These are phyloP conservation scores for Coniochaeta sp. DNA, from an alignment of 2,329 filamentous ascomycete genomes.

Conservation along the genomic window DNA sequence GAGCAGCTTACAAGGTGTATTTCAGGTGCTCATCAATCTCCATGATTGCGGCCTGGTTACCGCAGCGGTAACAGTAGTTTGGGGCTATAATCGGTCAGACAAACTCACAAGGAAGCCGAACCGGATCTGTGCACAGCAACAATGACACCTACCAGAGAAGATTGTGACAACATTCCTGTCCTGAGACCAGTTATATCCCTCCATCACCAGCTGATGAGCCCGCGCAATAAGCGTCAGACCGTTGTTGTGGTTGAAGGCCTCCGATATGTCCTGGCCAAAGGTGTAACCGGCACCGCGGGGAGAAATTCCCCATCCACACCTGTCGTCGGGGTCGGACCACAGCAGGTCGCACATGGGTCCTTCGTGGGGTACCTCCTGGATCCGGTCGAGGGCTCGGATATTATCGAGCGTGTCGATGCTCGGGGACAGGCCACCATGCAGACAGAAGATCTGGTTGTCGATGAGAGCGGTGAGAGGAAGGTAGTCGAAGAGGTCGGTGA, in stretches of 20 bases:
- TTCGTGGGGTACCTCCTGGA: constrained; percentile 97
- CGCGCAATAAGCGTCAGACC: constrained; percentile 90
- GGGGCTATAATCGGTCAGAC: constrained; percentile 47
- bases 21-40: constrained; percentile 99
- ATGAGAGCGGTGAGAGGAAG: constrained; percentile 94
- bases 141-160: constrained; percentile 67
- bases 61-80: constrained; percentile 97
- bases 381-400: constrained; percentile 88
- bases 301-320: constrained; percentile 93
- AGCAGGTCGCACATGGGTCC: constrained; percentile 97
- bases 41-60: constrained; percentile 99
- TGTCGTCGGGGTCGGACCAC: constrained; percentile 97
- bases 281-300: constrained; percentile 92
- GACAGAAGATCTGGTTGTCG: constrained; percentile 98
- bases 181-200: constrained; percentile 99
- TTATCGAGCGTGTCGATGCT: constrained; percentile 94
- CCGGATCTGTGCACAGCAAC: neutral
- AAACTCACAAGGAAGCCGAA: constrained; percentile 3
- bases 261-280: constrained; percentile 93
- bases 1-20: constrained; percentile 88
- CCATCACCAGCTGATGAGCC: constrained; percentile 98
- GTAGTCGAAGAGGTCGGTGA: constrained; percentile 98
- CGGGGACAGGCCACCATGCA: constrained; percentile 94
- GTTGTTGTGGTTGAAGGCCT: constrained; percentile 99
- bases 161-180: constrained; percentile 98